Evolutionary conservation across 2,329 filamentous ascomycete species (phyloP).

Genomic region (Sarocladium strictum): DNA sequence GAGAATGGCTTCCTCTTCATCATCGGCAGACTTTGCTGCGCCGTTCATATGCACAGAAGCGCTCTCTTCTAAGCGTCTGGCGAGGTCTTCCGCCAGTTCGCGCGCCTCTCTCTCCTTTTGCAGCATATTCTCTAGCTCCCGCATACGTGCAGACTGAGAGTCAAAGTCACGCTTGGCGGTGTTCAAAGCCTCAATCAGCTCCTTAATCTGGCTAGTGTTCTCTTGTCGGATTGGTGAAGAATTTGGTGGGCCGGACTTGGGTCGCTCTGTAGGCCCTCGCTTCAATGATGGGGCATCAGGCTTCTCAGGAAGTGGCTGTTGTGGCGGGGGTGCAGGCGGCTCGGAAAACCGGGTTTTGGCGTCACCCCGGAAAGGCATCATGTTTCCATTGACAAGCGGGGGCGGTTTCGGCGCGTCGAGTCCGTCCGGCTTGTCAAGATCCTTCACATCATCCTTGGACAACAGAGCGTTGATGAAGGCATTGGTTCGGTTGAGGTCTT

Average conservation of each 20-base stretch:
- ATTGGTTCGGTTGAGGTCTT: conserved; percentile 76
- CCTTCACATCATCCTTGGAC: conserved; percentile 62
- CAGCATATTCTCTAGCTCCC: conserved; percentile 69
- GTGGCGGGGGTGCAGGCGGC: conserved; percentile 86
- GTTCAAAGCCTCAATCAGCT: conserved; percentile 78
- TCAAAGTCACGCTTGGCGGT: conserved; percentile 83
- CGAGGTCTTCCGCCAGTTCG: conserved; percentile 76
- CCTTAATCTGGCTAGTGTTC: conserved; percentile 67
- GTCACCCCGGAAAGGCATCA: conserved; percentile 58
- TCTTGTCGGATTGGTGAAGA: conserved; percentile 59
- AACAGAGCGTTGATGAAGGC: conserved; percentile 75
- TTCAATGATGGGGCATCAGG: conserved; percentile 74
- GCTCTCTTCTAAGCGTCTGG: conserved; percentile 61
- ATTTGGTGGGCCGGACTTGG: conserved; percentile 49
- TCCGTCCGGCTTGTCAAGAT: conserved; percentile 45
- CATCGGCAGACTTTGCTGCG: conserved; percentile 1
- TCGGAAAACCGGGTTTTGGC: conserved; percentile 83
- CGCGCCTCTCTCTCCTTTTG: conserved; percentile 75
- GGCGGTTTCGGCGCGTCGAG: conserved; percentile 32
- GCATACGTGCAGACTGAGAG: conserved; percentile 71
- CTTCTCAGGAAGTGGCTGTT: conserved; percentile 89
- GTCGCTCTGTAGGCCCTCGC: conserved; percentile 68
- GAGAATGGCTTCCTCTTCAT: neutral
- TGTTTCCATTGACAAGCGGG: conserved; percentile 36
- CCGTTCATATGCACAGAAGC: conserved; percentile 28